Evolutionary conservation across 768 basidiomycete genomes (phyloP).

Genomic region (Suillus bovinus): DNA sequence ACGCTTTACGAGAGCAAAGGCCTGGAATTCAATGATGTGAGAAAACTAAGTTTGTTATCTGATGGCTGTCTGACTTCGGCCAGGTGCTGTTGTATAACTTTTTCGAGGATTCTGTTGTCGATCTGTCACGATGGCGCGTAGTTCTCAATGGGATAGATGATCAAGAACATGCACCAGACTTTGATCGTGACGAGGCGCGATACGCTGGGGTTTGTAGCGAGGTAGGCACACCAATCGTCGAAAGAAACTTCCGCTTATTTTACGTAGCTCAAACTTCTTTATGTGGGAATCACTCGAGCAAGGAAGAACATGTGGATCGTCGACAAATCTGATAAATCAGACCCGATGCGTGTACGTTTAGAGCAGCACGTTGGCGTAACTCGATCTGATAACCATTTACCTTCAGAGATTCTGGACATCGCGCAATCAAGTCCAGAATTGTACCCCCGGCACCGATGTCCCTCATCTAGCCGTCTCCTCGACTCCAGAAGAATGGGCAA

Average conservation of each 20-base stretch:
- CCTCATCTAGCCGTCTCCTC: slow-evolving; percentile 59
- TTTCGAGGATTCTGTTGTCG: slow-evolving; percentile 61
- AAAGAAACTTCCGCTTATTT: background rate
- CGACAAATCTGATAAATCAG: slow-evolving; percentile 57
- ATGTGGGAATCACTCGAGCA: slow-evolving; percentile 72
- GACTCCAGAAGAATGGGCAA: slow-evolving; percentile 46
- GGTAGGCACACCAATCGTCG: slow-evolving; percentile 32
- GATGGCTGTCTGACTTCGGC: background rate
- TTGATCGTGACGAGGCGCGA: slow-evolving; percentile 42
- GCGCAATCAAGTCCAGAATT: slow-evolving; percentile 46
- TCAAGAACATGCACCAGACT: slow-evolving; percentile 42
- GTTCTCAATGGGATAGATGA: slow-evolving; percentile 45
- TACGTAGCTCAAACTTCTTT: slow-evolving; percentile 62
- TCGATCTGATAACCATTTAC: background rate
- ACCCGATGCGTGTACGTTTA: too few species aligned
- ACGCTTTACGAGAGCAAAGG: slow-evolving; percentile 35
- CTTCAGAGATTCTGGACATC: slow-evolving; percentile 53
- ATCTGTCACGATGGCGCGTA: slow-evolving; percentile 58
- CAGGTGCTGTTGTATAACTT: slow-evolving; percentile 77
- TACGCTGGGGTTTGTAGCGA: slow-evolving; percentile 61
- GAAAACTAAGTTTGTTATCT: background rate
- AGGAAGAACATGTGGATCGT: slow-evolving; percentile 71
- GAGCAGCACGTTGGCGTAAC: background rate
- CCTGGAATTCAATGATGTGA: slow-evolving; percentile 25
- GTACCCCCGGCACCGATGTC: slow-evolving; percentile 46